Evolutionary conservation across 805 yeast species (phyloP).

Genomic region (Candida tammaniensis): DNA sequence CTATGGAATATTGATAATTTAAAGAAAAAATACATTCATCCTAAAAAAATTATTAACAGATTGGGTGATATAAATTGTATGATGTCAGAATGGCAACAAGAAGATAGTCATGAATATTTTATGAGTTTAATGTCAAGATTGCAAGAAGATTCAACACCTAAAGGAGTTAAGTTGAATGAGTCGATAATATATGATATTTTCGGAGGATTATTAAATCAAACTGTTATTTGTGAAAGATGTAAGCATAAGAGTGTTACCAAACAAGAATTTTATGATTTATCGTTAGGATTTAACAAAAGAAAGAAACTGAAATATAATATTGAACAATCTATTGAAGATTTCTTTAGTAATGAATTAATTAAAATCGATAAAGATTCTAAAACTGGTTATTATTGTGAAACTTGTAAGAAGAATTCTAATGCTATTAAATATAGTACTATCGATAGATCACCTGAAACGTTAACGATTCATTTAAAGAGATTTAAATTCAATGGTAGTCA

Average conservation of each 20-base stretch:
- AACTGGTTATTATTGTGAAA: conserved; percentile 88
- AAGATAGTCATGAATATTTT: conserved; percentile 95
- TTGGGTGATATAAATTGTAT: conserved; percentile 85
- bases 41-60: conserved; percentile 66
- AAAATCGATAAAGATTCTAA: conserved; percentile 67
- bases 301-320: conserved; percentile 52
- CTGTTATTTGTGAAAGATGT: conserved; percentile 80
- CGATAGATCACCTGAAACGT: conserved; percentile 81
- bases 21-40: conserved; percentile 57
- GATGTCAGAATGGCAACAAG: conserved; percentile 98
- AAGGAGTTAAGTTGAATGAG: conserved; percentile 76
- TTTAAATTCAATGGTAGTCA: conserved; percentile 79
- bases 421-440: conserved; percentile 78
- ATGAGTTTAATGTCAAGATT: conserved; percentile 86
- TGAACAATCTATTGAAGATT: conserved; percentile 73
- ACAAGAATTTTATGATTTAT: conserved; percentile 91
- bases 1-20: conserved; percentile 62
- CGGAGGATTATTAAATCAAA: conserved; percentile 86
- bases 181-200: conserved; percentile 89
- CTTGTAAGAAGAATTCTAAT: conserved; percentile 71
- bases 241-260: conserved; percentile 80
- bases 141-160: conserved; percentile 92
- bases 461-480: conserved; percentile 83
- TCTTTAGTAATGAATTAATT: conserved; percentile 79
- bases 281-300: conserved; percentile 66